Evolutionary conservation across 164 flowering plant species (phyloP), one percentile per base, ranked within the genome.

Genomic region (Nymphaea thermarum): DNA sequence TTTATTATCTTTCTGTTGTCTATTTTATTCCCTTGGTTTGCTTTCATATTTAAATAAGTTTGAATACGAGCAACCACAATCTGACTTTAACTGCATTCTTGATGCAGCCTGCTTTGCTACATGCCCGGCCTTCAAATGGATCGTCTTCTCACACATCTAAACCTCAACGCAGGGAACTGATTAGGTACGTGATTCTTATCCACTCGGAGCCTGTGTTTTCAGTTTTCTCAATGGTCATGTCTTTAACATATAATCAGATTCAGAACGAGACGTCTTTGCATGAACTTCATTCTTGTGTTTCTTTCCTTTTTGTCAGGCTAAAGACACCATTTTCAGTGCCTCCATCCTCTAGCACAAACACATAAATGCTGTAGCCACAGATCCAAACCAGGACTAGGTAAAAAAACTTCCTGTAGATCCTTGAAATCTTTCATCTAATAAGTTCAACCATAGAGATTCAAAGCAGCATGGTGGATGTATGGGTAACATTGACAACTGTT

Each of bases 31-130:
- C 1, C 1, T 25, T 25, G 36, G 36, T 25, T 25, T 25, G 36
- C 36, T 25, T 25, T 25, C 36, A 25, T 25, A 25, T 25, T 0
- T 25, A 25, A 25, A 4, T 47, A 6, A 47, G 12, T 47, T 14
- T 47, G 55, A 47, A 47, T 47, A 47, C 12, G 11, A 47, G 6
- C 11, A 47, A 25, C 1, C 55, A 2, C 71, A 55, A 68, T 62
- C 63, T 64, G 60, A 62, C 75, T 67, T 53, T 67, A 6, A 47
- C 18, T 47, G 55, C 55, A 47, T 62, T 55, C 45, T 64, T 64
- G 59, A 64, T 42, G 36, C 5, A 2, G 4, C 10, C 16, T 5
- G 4, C 64, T 69, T 18, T 45, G 11, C 15, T 43, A 59, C 66
- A 67, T 41, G 3, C 57, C 2, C 5, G 57, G 17, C 4, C 15